Conservation (phyloP, 1,139 yeast species). For the Yamadazyma friedrichii region DNA sequence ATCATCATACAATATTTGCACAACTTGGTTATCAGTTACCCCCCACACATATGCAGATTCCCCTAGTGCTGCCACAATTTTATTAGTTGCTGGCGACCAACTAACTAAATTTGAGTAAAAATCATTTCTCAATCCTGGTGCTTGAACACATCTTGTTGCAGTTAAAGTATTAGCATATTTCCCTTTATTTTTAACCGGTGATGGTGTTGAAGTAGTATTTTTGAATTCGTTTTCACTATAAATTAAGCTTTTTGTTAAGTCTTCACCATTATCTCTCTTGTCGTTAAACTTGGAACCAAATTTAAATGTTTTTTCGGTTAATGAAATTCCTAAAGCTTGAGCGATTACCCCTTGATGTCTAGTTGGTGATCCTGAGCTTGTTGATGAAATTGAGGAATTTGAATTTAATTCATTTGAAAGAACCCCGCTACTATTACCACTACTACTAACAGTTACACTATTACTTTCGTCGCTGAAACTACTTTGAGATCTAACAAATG, state of each 20-base stretch:
- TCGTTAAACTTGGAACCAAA: conserved; percentile 3
- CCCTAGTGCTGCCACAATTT: conserved; percentile 70
- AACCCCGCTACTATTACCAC: no score
- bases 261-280: background rate
- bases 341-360: conserved; percentile 10
- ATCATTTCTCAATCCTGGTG: conserved; percentile 76
- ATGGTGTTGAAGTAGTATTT: background rate
- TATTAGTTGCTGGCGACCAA: conserved; percentile 59
- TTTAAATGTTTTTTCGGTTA: conserved; percentile 8
- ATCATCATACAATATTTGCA: conserved; percentile 23
- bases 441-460: background rate
- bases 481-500: conserved; percentile 1
- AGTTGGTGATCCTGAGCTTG: conserved; percentile 5
- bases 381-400: background rate
- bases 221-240: conserved; percentile 1
- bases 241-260: conserved; percentile 1
- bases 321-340: conserved; percentile 11
- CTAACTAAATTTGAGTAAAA: conserved; percentile 76
- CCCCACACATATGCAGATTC: conserved; percentile 67
- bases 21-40: conserved; percentile 39
- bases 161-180: background rate
- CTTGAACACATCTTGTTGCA: conserved; percentile 45
- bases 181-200: background rate
- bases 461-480: background rate
- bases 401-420: conserved; percentile 3